Conservation (phyloP, 2,329 filamentous ascomycete species). For the Claviceps sp. region DNA sequence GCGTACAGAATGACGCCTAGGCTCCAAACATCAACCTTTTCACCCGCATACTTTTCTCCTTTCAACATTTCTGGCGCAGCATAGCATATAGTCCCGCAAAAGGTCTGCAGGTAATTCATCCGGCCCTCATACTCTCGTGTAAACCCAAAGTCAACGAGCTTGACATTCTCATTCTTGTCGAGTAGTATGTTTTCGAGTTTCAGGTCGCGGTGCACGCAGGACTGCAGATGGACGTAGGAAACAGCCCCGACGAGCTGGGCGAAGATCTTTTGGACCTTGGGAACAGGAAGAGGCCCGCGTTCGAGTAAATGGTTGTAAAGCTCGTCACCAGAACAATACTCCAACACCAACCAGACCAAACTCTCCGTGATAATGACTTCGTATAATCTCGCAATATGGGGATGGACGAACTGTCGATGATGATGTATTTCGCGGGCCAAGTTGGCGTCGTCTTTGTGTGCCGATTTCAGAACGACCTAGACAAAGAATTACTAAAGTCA, state of each 20-base stretch:
- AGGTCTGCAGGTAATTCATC: slow-evolving; percentile 88
- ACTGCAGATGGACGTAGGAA: slow-evolving; percentile 85
- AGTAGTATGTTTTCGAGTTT: slow-evolving; percentile 86
- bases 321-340: slow-evolving; percentile 94
- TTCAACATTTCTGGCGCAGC: slow-evolving; percentile 97
- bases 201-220: slow-evolving; percentile 89
- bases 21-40: slow-evolving; percentile 97
- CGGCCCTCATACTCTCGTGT: slow-evolving; percentile 95
- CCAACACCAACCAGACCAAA: slow-evolving; percentile 89
- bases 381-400: slow-evolving; percentile 91
- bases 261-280: slow-evolving; percentile 91
- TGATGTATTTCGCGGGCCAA: slow-evolving; percentile 96
- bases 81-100: slow-evolving; percentile 95
- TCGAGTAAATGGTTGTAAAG: slow-evolving; percentile 90
- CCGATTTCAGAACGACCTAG: slow-evolving; percentile 94
- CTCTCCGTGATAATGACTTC: slow-evolving; percentile 95
- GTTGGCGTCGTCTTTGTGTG: slow-evolving; percentile 90
- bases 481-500: neutral
- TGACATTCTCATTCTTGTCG: slow-evolving; percentile 95
- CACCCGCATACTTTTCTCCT: slow-evolving; percentile 92
- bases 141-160: slow-evolving; percentile 95
- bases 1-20: slow-evolving; percentile 76
- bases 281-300: slow-evolving; percentile 68
- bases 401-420: slow-evolving; percentile 93
- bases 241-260: slow-evolving; percentile 91